A percentile compares a stretch with the other conserved stretches of the same genome.
Conservation (phyloP, 1,284 basidiomycete genomes). For the Omphalotus olearius region DNA sequence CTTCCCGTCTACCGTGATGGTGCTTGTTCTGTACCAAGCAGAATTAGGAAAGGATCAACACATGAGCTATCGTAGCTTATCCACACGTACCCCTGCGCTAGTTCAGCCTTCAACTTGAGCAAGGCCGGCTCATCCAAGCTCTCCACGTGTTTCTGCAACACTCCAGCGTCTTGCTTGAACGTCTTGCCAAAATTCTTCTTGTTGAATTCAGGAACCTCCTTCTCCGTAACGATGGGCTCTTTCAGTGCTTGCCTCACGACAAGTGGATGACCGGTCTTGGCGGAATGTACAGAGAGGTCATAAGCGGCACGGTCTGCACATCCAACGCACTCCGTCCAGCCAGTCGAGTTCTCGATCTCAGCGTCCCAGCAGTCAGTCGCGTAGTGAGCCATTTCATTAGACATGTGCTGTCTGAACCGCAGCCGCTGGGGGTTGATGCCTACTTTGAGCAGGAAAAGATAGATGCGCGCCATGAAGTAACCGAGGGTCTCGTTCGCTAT, state of each 20-base stretch:
- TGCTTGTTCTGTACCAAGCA: constrained; percentile 2
- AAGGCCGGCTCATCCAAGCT: constrained; percentile 71
- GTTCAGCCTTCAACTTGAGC: constrained; percentile 66
- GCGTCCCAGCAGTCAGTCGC: constrained; percentile 99
- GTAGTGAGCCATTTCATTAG: constrained; percentile 96
- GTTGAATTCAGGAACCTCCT: constrained; percentile 76
- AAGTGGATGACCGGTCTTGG: constrained; percentile 67
- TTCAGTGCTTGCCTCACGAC: constrained; percentile 84
- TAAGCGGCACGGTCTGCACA: constrained; percentile 98
- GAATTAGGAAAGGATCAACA: neutral
- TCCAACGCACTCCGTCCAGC: constrained; percentile 99
- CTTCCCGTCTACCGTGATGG: constrained; percentile 10
- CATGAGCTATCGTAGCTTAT: neutral
- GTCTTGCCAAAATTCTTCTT: constrained; percentile 89
- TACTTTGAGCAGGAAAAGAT: constrained; percentile 88
- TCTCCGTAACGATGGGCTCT: constrained; percentile 66
- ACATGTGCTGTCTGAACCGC: constrained; percentile 97
- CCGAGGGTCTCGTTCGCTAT: constrained; percentile 97
- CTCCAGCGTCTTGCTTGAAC: constrained; percentile 82
- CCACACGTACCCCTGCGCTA: constrained; percentile 61
- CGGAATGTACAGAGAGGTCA: constrained; percentile 68
- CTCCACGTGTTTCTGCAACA: constrained; percentile 68
- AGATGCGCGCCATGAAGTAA: constrained; percentile 94
- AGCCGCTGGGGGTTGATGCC: constrained; percentile 84
- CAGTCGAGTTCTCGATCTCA: constrained; percentile 92